Base-by-base conservation (phyloP, 1,284 basidiomycete genomes). In the Papiliotrema fonsecae region DNA sequence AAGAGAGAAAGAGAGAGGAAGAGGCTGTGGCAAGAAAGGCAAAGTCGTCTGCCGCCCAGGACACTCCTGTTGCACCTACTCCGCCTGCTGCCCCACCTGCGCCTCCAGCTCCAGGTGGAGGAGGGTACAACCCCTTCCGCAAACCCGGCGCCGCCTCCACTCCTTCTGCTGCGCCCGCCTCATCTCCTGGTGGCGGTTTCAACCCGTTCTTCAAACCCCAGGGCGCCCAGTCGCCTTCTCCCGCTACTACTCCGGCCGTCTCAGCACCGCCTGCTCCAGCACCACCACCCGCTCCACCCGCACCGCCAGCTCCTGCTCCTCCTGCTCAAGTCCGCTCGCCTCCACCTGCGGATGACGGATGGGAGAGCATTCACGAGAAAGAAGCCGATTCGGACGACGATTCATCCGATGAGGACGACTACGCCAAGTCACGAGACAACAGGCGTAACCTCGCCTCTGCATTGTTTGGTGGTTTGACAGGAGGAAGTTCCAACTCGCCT, bases 331-430 rank as follows among this genome's bases (percentile, higher is more conserved):
- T 34, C 56, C 25, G 51, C 47, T 38, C 50, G 27, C 42, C 67
- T 9, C 64, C 59, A 21, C 80, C 85, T 18, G 81, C 82, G 22
- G 85, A 78, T 24, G 77, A 88, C 21, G 90, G 91, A 51, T 94
- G 91, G 91, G 90, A 87, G 50, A 84, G 85, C 16, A 77, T 86
- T 37, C 77, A 82, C 56, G 88, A 93, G 72, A 83, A 84, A 50
- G 81, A 84, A 5, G 83, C 85, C 56, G 85, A 82, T 59, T 51
- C 46, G n/a, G 58, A 62, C 19, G 58, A 57, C 38, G 60, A 62
- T 50, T 86, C 83, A 25, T 59, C 56, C 35, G 68, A 70, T 55
- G 88, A 91, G 51, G 90, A 92, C 65, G 88, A 91, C 56, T 88
- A 91, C 56, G 77, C 78, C 38, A 75, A 75, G 7, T 83, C 82